Base-by-base conservation (phyloP, 2,329 filamentous ascomycete species). In the Rhynchosporium graminicola region DNA sequence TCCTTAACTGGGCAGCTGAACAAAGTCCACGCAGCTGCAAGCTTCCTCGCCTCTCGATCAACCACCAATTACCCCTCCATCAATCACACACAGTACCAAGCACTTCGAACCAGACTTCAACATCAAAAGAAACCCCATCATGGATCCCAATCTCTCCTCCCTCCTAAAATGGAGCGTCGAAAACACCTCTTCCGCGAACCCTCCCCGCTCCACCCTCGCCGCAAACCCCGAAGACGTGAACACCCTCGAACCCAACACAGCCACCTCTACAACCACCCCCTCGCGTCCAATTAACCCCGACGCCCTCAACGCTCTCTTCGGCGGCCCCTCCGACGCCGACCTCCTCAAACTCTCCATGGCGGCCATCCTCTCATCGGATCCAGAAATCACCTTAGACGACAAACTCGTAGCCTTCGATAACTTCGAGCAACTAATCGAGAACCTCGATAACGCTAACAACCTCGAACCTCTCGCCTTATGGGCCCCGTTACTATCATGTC, bases 361-460 rank as follows among this genome's bases (percentile, higher is more conserved):
- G 33, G 86, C 90, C 61, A 88, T 97, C 73, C 83, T 81, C 9
- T 85, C 86, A 20, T 68, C 78, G 1, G 81, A 84, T 70, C 79
- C 86, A 8, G 82, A 88, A 61, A 79, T 89, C 61, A 83, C 85
- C 3, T 81, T 94, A 56, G 88, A 92, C 48, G 85, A 91, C 77
- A 92, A 91, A 76, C 78, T 96, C 59, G 84, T 87, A 62, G 93
- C 93, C 43, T 96, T 96, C 77, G 93, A 97, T 83, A 97, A 97
- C 79, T 89, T 97, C 66, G 93, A 97, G 79, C 91, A 96, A 76
- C 81, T 97, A 63, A 89, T 97, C 71, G 92, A 97, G 80, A 87
- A 85, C 66, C 86, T 98, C 70, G 95, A 99, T 81, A 99, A 99
- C 76, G 94, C 95, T 63, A 99, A 98, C 80, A 96, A 97, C 78